Percentiles rank a stretch among this genome's conserved stretches.
Evolutionary conservation across 805 yeast genomes (phyloP).

Genomic region (Suhomyces xylopsoci): DNA sequence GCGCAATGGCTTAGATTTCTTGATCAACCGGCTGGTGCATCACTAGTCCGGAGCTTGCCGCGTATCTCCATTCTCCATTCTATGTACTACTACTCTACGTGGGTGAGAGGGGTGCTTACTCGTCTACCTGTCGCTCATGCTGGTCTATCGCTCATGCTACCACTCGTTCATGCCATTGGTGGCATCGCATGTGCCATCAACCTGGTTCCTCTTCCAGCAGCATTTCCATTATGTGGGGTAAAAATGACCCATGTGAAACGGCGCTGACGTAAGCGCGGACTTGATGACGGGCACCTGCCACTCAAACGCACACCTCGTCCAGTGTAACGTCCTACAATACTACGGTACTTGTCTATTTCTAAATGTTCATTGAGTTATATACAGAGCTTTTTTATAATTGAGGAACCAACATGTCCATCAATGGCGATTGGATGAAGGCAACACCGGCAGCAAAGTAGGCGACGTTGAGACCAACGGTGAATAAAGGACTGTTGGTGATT

Average conservation of each 20-base stretch:
- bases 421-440: conserved; percentile 70
- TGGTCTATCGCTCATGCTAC: not conserved
- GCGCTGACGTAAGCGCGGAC: not conserved
- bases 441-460: conserved; percentile 69
- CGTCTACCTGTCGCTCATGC: not conserved
- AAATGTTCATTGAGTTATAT: not conserved
- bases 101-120: not conserved
- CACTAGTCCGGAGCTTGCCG: not conserved
- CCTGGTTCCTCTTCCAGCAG: not conserved
- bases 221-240: not conserved
- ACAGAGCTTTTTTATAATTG: conserved; percentile 41
- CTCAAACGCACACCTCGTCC: not conserved
- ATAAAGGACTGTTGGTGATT: conserved; percentile 61
- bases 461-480: conserved; percentile 61
- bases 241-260: not conserved
- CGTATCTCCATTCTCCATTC: not conserved
- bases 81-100: not conserved
- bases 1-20: not conserved
- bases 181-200: not conserved
- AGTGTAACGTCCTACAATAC: not conserved
- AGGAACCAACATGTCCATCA: conserved; percentile 80
- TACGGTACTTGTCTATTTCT: not conserved
- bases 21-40: not conserved
- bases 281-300: not conserved
- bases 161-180: not conserved